Evolutionary conservation across 2,329 filamentous ascomycete species (phyloP).

Genomic region (Catunica adiposa): DNA sequence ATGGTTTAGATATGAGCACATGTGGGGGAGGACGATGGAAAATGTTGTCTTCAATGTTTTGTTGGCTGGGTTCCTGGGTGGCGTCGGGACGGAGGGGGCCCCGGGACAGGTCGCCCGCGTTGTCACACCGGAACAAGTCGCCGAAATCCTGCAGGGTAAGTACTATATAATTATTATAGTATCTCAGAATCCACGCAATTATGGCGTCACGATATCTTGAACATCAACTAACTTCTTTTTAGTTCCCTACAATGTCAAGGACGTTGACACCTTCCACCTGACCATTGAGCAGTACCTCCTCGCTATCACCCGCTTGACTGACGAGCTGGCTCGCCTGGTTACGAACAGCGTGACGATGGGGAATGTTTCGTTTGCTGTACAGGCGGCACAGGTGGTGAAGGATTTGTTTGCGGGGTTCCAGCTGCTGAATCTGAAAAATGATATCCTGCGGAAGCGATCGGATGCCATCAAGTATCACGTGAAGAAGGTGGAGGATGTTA

Average conservation of each 20-base stretch:
- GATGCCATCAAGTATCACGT: slow-evolving; percentile 95
- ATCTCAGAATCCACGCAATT: neutral
- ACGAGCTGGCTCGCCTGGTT: slow-evolving; percentile 78
- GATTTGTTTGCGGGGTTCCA: slow-evolving; percentile 93
- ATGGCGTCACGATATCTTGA: neutral
- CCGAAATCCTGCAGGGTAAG: slow-evolving; percentile 54
- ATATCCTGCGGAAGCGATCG: slow-evolving; percentile 68
- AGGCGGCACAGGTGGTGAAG: slow-evolving; percentile 85
- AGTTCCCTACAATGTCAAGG: slow-evolving; percentile 87
- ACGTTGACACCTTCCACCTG: slow-evolving; percentile 79
- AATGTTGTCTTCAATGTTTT: slow-evolving; percentile 48
- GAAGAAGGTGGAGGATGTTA: slow-evolving; percentile 95
- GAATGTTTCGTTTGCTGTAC: slow-evolving; percentile 69
- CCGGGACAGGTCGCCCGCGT: slow-evolving; percentile 46
- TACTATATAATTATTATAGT: too few relatives aligned
- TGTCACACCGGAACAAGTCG: slow-evolving; percentile 76
- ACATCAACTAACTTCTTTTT: neutral
- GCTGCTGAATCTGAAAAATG: slow-evolving; percentile 93
- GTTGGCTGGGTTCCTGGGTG: slow-evolving; percentile 61
- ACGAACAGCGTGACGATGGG: slow-evolving; percentile 89
- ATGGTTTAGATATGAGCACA: slow-evolving; percentile 51
- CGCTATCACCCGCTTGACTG: slow-evolving; percentile 68
- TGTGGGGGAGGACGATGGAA: slow-evolving; percentile 75
- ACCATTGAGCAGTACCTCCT: slow-evolving; percentile 96
- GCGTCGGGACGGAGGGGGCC: slow-evolving; percentile 38